phyloP scores from a whole-genome alignment of 345 rosid species.

The Lepidium africanum region DNA sequence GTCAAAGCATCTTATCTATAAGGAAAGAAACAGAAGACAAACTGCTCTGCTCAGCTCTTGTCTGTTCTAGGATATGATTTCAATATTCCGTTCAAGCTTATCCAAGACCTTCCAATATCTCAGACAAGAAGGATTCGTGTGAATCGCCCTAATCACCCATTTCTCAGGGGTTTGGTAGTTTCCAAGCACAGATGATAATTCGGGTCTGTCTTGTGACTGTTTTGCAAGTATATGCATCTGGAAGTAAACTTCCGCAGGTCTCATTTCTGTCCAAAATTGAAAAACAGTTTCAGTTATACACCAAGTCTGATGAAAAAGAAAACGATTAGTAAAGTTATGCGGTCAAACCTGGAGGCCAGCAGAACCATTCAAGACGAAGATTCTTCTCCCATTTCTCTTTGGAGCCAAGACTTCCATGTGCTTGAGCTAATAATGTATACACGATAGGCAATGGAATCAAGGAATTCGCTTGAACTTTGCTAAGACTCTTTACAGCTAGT shows the following conservation, averaged over 20 bases:
- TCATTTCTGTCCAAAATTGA: conserved; percentile 50
- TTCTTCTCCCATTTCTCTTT: conserved; percentile 68
- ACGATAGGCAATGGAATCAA: conserved; percentile 53
- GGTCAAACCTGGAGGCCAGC: conserved; percentile 85
- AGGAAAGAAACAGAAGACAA: neutral
- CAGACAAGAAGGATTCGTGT: conserved; percentile 62
- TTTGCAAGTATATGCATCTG: conserved; percentile 90
- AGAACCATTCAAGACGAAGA: conserved; percentile 76
- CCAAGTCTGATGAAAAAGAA: neutral
- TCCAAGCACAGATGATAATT: conserved; percentile 38
- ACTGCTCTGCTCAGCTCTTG: neutral
- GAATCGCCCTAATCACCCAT: conserved; percentile 89
- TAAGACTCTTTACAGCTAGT: conserved; percentile 55
- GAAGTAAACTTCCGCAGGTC: conserved; percentile 81
- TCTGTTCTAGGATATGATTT: neutral
- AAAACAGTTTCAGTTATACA: neutral
- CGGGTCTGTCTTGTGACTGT: conserved; percentile 28
- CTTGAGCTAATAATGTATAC: conserved; percentile 72
- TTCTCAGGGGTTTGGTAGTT: conserved; percentile 55
- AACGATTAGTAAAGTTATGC: neutral
- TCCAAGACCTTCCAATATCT: conserved; percentile 76
- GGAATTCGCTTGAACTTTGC: conserved; percentile 43
- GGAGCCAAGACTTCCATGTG: conserved; percentile 81
- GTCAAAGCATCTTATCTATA: neutral
- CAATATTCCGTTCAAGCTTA: conserved; percentile 29